phyloP scores from a whole-genome alignment of 1,139 yeast genomes.

The Candida neerlandica region DNA sequence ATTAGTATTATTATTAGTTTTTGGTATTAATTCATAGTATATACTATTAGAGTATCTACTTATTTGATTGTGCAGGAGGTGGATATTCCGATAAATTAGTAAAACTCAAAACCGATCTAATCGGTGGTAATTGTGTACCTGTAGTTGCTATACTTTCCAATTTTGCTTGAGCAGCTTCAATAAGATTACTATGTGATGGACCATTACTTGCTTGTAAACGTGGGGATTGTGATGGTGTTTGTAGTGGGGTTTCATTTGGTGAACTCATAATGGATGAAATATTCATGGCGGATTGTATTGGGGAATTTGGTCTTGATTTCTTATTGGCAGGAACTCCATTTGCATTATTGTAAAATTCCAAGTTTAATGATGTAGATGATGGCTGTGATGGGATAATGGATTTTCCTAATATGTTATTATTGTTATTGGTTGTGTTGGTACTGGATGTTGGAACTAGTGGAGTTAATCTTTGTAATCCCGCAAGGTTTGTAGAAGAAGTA shows the following conservation, averaged over 20 bases:
- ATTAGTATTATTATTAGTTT: neutral
- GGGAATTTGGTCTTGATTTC: slow-evolving; percentile 48
- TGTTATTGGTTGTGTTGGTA: slow-evolving; percentile 11
- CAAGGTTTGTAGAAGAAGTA: slow-evolving; percentile 24
- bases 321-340: slow-evolving; percentile 21
- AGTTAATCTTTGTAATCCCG: slow-evolving; percentile 39
- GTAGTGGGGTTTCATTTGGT: slow-evolving; percentile 23
- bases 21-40: neutral
- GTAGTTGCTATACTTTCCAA: slow-evolving; percentile 39
- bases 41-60: neutral
- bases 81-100: slow-evolving; percentile 21
- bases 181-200: slow-evolving; percentile 13
- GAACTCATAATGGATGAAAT: slow-evolving; percentile 19
- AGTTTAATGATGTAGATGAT: slow-evolving; percentile 27
- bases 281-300: slow-evolving; percentile 20
- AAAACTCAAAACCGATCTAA: slow-evolving; percentile 42
- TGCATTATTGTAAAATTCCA: slow-evolving; percentile 27
- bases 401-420: slow-evolving; percentile 1
- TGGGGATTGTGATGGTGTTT: slow-evolving; percentile 49
- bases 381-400: slow-evolving; percentile 15
- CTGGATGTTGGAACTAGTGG: slow-evolving; percentile 29
- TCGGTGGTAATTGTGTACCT: slow-evolving; percentile 49
- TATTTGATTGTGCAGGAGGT: slow-evolving; percentile 2
- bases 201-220: slow-evolving; percentile 31
- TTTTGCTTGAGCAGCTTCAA: slow-evolving; percentile 26